Base-by-base conservation (phyloP, 2,329 filamentous ascomycete genomes). In the Alternaria gaisen region DNA sequence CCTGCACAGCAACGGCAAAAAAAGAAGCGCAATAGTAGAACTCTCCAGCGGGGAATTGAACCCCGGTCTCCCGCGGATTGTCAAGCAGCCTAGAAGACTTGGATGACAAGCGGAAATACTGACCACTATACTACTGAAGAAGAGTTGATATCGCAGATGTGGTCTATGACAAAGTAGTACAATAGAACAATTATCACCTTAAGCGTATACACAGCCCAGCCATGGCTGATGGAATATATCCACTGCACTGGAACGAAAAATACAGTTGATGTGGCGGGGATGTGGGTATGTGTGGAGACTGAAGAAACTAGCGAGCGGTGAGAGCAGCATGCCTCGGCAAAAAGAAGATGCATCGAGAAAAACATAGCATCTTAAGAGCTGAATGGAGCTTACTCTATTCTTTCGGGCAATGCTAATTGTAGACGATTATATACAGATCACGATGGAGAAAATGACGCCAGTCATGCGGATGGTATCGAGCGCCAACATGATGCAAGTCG, bases 381-480 rank as follows among this genome's bases (percentile, higher is more conserved):
- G 34, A 47, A 20, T n/a, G 20, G 22, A 30, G 28, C 51, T 42
- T 32, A 52, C 46, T 43, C 44, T 26, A 42, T 51, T 56, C 40
- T 52, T 51, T 43, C 22, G 28, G 32, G 30, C 22, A 43, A 44
- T 40, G 51, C 51, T 44, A 53, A 53, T 30, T 36, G 51, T 53
- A 53, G 51, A 44, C 28, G 51, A 53, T 53, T 55, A 53, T 60
- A 30, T 57, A 60, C 40, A 56, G 40, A 42, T 40, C 47, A 47
- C 53, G 24, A 57, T 48, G 46, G 46, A 30, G 41, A 26, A 56
- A 56, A 46, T 41, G 47, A 60, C 40, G 46, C 58, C 41, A 52
- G 46, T 52, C 53, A 57, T 52, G 41, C 41, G 40, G 34, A 57
- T 52, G 53, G 58, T 57, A 60, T 53, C 53, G 47, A 60, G 58